Percentiles rank a stretch among this genome's conserved stretches.
Evolutionary conservation across 305 asterid genomes (phyloP).

Genomic region (Euphrasia arctica): DNA sequence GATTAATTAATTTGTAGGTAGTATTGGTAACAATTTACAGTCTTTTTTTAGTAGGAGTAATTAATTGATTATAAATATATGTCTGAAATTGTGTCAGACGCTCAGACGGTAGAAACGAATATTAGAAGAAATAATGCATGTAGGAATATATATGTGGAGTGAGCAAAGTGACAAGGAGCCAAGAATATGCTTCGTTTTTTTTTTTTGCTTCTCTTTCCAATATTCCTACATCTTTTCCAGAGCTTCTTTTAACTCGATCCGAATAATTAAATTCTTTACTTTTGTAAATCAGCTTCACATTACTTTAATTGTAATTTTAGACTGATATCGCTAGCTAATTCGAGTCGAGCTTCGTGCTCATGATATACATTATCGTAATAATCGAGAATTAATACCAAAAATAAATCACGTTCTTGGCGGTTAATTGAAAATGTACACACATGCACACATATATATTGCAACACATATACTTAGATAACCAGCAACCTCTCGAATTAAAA

Average conservation of each 20-base stretch:
- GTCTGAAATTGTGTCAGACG: neutral
- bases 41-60: too few species aligned
- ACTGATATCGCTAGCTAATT: neutral
- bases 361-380: too few species aligned
- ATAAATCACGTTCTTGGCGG: neutral
- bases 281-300: slow-evolving; percentile 18
- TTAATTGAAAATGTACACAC: slow-evolving; percentile 6
- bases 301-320: slow-evolving; percentile 1
- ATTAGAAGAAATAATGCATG: slow-evolving; percentile 24
- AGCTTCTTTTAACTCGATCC: slow-evolving; percentile 29
- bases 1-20: neutral
- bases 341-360: neutral
- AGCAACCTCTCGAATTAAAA: slow-evolving; percentile 26
- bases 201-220: slow-evolving; percentile 24
- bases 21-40: neutral
- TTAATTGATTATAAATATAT: neutral
- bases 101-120: neutral
- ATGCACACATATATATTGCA: slow-evolving; percentile 3
- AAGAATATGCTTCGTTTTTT: slow-evolving; percentile 32
- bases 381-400: too few species aligned
- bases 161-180: slow-evolving; percentile 25
- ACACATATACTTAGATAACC: slow-evolving; percentile 42
- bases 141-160: slow-evolving; percentile 13
- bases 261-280: slow-evolving; percentile 27
- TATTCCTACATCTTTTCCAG: slow-evolving; percentile 29